These are phyloP conservation scores for Yarrowia phangngaensis DNA, from an alignment of 805 yeast genomes.

Conservation along the genomic window DNA sequence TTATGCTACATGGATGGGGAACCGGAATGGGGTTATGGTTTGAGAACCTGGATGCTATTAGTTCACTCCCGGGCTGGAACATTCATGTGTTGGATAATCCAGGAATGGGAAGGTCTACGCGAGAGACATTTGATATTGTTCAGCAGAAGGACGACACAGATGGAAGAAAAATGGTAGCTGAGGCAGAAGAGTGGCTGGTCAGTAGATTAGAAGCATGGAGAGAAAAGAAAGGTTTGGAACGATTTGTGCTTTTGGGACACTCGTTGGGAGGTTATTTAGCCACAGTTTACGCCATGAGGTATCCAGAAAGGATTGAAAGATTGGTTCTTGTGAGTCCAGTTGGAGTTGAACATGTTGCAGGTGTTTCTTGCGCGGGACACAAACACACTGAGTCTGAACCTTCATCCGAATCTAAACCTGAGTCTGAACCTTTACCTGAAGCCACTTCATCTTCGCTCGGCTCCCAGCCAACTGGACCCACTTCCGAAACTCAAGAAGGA, in stretches of 20 bases:
- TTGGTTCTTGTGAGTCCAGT: constrained; percentile 69
- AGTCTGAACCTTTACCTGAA: not conserved
- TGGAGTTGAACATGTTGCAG: constrained; percentile 63
- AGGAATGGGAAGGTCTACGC: constrained; percentile 66
- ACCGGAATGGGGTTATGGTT: constrained; percentile 71
- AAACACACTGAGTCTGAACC: not conserved
- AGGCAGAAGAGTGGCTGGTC: constrained; percentile 43
- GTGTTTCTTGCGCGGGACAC: constrained; percentile 40
- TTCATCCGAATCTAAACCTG: not conserved
- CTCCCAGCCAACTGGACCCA: not conserved
- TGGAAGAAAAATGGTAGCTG: constrained; percentile 24
- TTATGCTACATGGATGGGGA: constrained; percentile 75
- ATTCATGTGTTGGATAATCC: constrained; percentile 68
- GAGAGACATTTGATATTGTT: constrained; percentile 42
- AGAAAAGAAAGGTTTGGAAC: constrained; percentile 44
- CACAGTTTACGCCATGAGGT: constrained; percentile 55
- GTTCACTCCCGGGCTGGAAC: constrained; percentile 51
- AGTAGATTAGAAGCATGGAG: constrained; percentile 68
- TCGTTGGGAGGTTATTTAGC: constrained; percentile 77
- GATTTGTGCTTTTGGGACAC: constrained; percentile 67
- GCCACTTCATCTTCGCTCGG: not conserved
- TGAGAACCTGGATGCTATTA: constrained; percentile 52
- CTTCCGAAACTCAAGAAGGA: not conserved
- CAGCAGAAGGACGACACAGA: constrained; percentile 21
- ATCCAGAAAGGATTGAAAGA: constrained; percentile 53